phyloP scores from a whole-genome alignment of 73 alveolate genomes.

The Uronychia setigera region DNA sequence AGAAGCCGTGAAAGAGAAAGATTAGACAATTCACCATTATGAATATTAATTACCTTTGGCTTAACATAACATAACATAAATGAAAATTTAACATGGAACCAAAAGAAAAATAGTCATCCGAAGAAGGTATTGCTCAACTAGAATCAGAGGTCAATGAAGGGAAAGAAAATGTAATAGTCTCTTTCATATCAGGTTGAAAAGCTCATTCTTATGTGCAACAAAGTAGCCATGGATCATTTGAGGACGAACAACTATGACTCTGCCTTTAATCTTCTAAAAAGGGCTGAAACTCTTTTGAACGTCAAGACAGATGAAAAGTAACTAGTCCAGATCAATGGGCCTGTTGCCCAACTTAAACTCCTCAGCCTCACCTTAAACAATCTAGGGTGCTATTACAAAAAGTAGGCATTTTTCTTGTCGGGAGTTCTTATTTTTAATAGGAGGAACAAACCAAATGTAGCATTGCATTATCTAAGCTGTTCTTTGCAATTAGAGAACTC shows the following conservation, averaged over 20 bases:
- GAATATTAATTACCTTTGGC: too few species aligned
- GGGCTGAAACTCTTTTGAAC: conserved; percentile 27
- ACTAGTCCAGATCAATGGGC: conserved; percentile 8
- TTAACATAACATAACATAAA: too few species aligned
- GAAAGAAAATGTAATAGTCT: too few species aligned
- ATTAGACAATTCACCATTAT: too few species aligned
- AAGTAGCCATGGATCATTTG: conserved; percentile 56
- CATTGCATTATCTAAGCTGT: conserved; percentile 57
- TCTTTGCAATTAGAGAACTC: conserved; percentile 55
- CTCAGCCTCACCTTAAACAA: conserved; percentile 67
- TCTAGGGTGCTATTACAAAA: conserved; percentile 77
- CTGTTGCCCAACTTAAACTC: conserved; percentile 16
- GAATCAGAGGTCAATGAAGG: too few species aligned
- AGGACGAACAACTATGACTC: conserved; percentile 10
- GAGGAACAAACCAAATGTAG: conserved; percentile 69
- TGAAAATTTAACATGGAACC: too few species aligned
- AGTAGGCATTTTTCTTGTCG: too few species aligned
- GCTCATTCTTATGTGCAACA: conserved; percentile 39
- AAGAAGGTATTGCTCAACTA: too few species aligned
- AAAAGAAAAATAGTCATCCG: too few species aligned
- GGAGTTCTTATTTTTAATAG: neutral
- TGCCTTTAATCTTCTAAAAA: conserved; percentile 33
- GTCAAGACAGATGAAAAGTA: conserved; percentile 7
- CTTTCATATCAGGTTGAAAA: conserved; percentile 29
- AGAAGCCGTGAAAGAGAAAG: too few species aligned